Conservation (phyloP, 768 basidiomycete genomes). For the Phlebiopsis gigantea region DNA sequence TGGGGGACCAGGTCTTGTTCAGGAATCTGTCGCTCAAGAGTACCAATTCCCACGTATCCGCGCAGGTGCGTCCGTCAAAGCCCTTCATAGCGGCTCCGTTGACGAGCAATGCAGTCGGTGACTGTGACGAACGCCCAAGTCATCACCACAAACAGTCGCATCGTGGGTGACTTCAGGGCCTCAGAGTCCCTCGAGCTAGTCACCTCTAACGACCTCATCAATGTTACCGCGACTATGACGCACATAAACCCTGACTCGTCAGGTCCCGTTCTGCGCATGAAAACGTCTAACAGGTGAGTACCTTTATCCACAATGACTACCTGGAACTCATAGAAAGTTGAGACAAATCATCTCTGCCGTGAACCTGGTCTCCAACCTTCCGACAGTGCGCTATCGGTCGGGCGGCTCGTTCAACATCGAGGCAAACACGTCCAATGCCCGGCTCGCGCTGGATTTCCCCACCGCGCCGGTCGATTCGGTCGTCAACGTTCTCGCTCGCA, state of each 20-base stretch:
- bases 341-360: slow-evolving; percentile 18
- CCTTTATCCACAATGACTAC: background rate
- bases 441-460: slow-evolving; percentile 26
- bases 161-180: slow-evolving; percentile 39
- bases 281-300: slow-evolving; percentile 40
- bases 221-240: slow-evolving; percentile 31
- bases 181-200: slow-evolving; percentile 29
- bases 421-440: slow-evolving; percentile 30
- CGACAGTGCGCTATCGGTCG: background rate
- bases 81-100: background rate
- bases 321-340: background rate
- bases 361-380: slow-evolving; percentile 13
- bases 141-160: slow-evolving; percentile 38
- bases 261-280: slow-evolving; percentile 24
- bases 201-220: slow-evolving; percentile 38
- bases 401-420: slow-evolving; percentile 30
- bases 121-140: slow-evolving; percentile 24
- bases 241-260: slow-evolving; percentile 26
- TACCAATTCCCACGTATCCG: slow-evolving; percentile 1
- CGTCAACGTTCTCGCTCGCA: slow-evolving; percentile 25
- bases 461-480: slow-evolving; percentile 29
- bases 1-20: slow-evolving; percentile 12
- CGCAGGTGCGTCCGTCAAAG: slow-evolving; percentile 5
- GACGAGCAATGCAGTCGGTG: slow-evolving; percentile 25
- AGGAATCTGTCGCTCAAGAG: slow-evolving; percentile 2